A percentile compares a stretch with the other conserved stretches of the same genome.
These are phyloP conservation scores for Leccinum rimulosum DNA, from an alignment of 768 basidiomycete species.

Conservation along the genomic window DNA sequence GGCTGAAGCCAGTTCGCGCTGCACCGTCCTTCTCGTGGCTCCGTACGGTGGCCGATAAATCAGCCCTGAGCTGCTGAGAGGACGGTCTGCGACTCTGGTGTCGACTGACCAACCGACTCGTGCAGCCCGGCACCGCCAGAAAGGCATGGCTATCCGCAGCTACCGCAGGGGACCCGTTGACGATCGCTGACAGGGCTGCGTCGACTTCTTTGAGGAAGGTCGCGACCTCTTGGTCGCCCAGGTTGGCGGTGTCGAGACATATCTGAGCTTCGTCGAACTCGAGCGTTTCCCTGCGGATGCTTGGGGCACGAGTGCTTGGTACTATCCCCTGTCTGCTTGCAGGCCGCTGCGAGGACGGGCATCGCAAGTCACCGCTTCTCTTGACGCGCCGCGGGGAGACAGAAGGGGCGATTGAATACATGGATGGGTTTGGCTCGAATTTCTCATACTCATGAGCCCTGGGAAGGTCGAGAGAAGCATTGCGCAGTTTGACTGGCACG, in stretches of 20 bases:
- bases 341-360: constrained; percentile 24
- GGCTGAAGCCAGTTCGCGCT: constrained; percentile 29
- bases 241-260: constrained; percentile 31
- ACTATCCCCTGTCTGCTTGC: constrained; percentile 26
- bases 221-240: constrained; percentile 31
- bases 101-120: constrained; percentile 25
- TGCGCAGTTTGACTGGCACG: constrained; percentile 28
- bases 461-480: constrained; percentile 31
- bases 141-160: constrained; percentile 32
- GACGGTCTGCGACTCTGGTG: constrained; percentile 31
- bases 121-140: constrained; percentile 26
- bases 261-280: constrained; percentile 31
- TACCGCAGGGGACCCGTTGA: constrained; percentile 25
- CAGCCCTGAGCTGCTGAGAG: constrained; percentile 30
- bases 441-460: constrained; percentile 22
- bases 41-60: constrained; percentile 28
- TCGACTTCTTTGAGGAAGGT: constrained; percentile 33
- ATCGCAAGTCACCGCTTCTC: constrained; percentile 22
- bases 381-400: constrained; percentile 22
- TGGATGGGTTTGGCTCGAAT: constrained; percentile 29
- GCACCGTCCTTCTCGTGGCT: constrained; percentile 27
- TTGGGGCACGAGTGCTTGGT: constrained; percentile 24
- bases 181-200: constrained; percentile 26
- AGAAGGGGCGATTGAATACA: constrained; percentile 32
- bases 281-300: constrained; percentile 28